These are phyloP conservation scores for Inosperma sp. DNA, from an alignment of 768 basidiomycete species.

Conservation along the genomic window DNA sequence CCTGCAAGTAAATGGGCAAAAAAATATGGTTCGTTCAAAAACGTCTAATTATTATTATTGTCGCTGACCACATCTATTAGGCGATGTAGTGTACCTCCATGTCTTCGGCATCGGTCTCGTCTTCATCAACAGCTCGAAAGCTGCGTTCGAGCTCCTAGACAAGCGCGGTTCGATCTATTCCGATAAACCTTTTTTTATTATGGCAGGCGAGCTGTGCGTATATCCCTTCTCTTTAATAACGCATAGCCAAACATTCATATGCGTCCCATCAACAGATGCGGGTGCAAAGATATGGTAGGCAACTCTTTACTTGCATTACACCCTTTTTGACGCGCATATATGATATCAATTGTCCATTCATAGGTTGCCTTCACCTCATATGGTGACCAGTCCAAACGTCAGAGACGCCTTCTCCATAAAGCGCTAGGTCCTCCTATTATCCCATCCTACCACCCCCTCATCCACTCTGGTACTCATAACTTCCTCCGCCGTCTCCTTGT, in stretches of 20 bases:
- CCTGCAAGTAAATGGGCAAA: constrained; percentile 29
- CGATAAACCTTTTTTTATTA: constrained; percentile 40
- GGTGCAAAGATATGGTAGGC: constrained; percentile 13
- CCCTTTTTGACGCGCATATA: background rate
- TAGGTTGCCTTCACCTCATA: constrained; percentile 46
- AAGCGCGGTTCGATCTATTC: constrained; percentile 52
- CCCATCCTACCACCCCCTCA: constrained; percentile 36
- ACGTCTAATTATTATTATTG: background rate
- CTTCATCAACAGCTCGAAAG: constrained; percentile 26
- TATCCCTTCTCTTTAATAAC: background rate
- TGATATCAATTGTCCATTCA: constrained; percentile 27
- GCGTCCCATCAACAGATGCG: constrained; percentile 10
- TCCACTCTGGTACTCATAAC: constrained; percentile 39
- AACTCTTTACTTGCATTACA: background rate
- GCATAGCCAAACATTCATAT: background rate
- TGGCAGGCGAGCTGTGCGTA: constrained; percentile 47
- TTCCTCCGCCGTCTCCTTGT: constrained; percentile 40
- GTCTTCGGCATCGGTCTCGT: constrained; percentile 35
- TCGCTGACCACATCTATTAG: constrained; percentile 23
- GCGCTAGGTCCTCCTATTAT: constrained; percentile 42
- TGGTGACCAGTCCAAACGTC: constrained; percentile 38
- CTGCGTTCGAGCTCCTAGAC: constrained; percentile 48
- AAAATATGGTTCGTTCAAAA: constrained; percentile 24
- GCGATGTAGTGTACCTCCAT: constrained; percentile 49
- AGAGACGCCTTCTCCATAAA: constrained; percentile 48